Evolutionary conservation across 208 protist genomes (phyloP), one percentile per base, ranked within the genome.

Genomic region (Wallacemonas sp.): DNA sequence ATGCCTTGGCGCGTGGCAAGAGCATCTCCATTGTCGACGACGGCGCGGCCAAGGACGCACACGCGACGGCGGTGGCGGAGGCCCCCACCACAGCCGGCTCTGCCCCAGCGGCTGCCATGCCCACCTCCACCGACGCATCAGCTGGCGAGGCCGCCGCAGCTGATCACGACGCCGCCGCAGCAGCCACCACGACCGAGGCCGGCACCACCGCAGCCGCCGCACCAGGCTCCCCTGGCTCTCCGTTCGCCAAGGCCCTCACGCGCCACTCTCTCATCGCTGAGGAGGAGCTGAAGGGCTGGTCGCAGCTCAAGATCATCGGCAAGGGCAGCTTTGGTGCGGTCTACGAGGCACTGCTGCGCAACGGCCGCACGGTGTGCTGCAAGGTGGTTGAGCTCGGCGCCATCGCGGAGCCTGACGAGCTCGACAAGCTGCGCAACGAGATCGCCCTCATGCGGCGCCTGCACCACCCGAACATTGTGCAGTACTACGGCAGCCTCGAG

Each of bases 391-490:
- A 95, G 70, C 78, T 95, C 26, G 89, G 85, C 26, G 85, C 52
- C 34, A 68, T 92, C 11, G 72, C 78, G 34, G 81, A 67, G 43
- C 57, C 77, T 11, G 78, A 88, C 33, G 87, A 96, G 65, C 77
- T 96, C 63, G 80, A 91, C 43, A 87, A 87, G 69, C 76, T 96
- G 23, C 72, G 82, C 16, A 91, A 91, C 63, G 90, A 96, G 44
- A 92, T 96, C 46, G 72, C 76, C 12, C 69, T 93, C 1, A 96
- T 96, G 90, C 84, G 82, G 62, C 75, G 83, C 24, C 76, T 96
- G 78, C 73, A 83, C 56, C 92, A 97, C 72, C 87, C 92, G 2
- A 95, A 97, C 80, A 92, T 94, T 65, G 87, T 97, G 11, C 83
- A 92, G 65, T 97, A 95, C 79, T 92, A 95, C 72, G 92, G 87